Percentiles rank a stretch among this genome's conserved stretches.
Evolutionary conservation across 805 yeast genomes (phyloP).

Genomic region (Candida insectalens): DNA sequence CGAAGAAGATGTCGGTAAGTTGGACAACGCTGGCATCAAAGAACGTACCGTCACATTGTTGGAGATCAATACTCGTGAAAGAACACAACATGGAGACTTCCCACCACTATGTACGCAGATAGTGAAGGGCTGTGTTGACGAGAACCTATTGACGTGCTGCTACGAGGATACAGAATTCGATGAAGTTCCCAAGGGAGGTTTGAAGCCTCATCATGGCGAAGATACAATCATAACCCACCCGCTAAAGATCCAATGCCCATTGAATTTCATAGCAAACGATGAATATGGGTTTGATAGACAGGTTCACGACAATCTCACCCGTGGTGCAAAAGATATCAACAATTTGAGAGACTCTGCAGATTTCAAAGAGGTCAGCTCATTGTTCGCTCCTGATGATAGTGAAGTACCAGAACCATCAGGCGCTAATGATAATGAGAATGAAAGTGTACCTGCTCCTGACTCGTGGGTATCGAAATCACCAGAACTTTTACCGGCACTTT

Average conservation of each 20-base stretch:
- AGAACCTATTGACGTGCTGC: constrained; percentile 52
- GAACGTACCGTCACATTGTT: constrained; percentile 52
- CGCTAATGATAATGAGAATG: constrained; percentile 2
- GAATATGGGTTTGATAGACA: constrained; percentile 18
- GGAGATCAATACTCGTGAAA: constrained; percentile 52
- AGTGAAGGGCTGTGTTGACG: constrained; percentile 43
- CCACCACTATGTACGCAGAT: constrained; percentile 46
- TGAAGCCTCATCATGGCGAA: too few species aligned
- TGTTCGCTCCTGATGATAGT: constrained; percentile 9
- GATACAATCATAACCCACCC: constrained; percentile 27
- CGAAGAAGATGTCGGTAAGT: constrained; percentile 42
- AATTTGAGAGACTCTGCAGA: constrained; percentile 13
- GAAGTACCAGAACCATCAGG: not conserved
- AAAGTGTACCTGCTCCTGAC: constrained; percentile 4
- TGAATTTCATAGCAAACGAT: constrained; percentile 23
- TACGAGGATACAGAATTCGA: constrained; percentile 26
- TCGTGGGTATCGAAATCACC: constrained; percentile 16
- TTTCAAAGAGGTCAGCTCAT: constrained; percentile 10
- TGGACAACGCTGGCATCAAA: constrained; percentile 24
- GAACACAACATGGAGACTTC: constrained; percentile 21
- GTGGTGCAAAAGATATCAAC: constrained; percentile 14
- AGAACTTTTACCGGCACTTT: constrained; percentile 8
- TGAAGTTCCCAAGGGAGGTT: not conserved
- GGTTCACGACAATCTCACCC: constrained; percentile 16
- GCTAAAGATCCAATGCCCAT: constrained; percentile 27